A percentile compares a stretch with the other conserved stretches of the same genome.
Evolutionary conservation across 495 filamentous ascomycete species (phyloP).

Genomic region (Penicillium waksmanii): DNA sequence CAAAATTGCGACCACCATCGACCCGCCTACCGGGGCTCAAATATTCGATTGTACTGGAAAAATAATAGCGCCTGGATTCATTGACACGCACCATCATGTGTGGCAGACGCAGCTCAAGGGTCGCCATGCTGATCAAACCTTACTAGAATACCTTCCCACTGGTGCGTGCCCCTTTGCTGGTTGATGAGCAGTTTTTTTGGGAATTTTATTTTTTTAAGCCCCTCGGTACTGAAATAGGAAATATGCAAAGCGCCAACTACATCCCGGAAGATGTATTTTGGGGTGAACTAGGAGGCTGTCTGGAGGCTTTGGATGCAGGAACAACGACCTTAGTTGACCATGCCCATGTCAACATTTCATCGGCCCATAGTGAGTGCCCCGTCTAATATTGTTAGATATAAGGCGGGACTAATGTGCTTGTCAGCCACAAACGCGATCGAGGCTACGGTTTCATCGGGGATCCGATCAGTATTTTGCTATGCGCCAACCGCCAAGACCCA

Average conservation of each 20-base stretch:
- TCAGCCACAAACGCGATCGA: constrained; percentile 40
- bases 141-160: constrained; percentile 45
- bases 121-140: constrained; percentile 38
- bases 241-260: constrained; percentile 38
- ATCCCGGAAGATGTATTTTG: constrained; percentile 55
- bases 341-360: constrained; percentile 51
- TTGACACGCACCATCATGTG: constrained; percentile 63
- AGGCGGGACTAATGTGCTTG: background rate
- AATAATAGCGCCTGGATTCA: constrained; percentile 61
- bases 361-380: constrained; percentile 36
- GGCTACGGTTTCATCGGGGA: constrained; percentile 49
- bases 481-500: constrained; percentile 36
- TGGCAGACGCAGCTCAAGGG: constrained; percentile 59
- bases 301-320: constrained; percentile 58
- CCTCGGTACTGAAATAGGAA: constrained; percentile 20
- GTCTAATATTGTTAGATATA: background rate
- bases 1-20: constrained; percentile 25
- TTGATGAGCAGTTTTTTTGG: background rate
- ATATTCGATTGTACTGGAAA: constrained; percentile 57
- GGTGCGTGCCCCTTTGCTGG: constrained; percentile 22
- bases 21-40: constrained; percentile 20
- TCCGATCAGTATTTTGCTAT: constrained; percentile 54
- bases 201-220: background rate
- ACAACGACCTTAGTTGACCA: constrained; percentile 63
- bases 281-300: constrained; percentile 55